Conservation (phyloP, 2,329 filamentous ascomycete species). For the Aspergillus persii region DNA sequence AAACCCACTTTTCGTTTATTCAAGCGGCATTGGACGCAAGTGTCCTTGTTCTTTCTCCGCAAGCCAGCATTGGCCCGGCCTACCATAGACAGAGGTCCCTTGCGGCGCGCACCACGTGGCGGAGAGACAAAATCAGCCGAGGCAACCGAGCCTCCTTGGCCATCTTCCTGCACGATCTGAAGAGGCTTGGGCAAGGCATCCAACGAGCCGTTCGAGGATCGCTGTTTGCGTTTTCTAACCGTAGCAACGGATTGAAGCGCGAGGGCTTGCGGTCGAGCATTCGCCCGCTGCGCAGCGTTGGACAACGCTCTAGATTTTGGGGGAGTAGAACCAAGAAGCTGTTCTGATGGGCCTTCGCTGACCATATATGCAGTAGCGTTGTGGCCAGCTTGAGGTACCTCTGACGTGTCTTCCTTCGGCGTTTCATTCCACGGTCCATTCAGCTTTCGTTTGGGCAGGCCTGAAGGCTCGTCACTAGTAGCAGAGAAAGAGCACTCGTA, state of each 20-base stretch:
- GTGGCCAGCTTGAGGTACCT: conserved; percentile 22
- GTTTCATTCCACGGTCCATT: conserved; percentile 34
- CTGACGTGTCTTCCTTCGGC: conserved; percentile 24
- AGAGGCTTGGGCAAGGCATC: conserved; percentile 33
- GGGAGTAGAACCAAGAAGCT: conserved; percentile 24
- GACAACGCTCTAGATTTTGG: conserved; percentile 24
- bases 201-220: conserved; percentile 24
- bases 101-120: conserved; percentile 42
- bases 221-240: conserved; percentile 37
- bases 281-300: conserved; percentile 22
- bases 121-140: conserved; percentile 43
- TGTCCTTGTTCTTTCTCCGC: conserved; percentile 45
- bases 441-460: conserved; percentile 29
- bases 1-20: conserved; percentile 44
- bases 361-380: conserved; percentile 37
- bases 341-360: conserved; percentile 33
- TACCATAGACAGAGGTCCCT: conserved; percentile 40
- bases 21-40: conserved; percentile 44
- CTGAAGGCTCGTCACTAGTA: conserved; percentile 29
- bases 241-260: conserved; percentile 31
- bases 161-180: conserved; percentile 46
- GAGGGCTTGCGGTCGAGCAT: conserved; percentile 29
- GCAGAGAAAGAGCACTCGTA: conserved; percentile 35
- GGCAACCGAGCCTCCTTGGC: conserved; percentile 41
- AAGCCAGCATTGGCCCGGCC: conserved; percentile 42